Conservation (phyloP, 495 filamentous ascomycete species). For the Neurospora terricola region DNA sequence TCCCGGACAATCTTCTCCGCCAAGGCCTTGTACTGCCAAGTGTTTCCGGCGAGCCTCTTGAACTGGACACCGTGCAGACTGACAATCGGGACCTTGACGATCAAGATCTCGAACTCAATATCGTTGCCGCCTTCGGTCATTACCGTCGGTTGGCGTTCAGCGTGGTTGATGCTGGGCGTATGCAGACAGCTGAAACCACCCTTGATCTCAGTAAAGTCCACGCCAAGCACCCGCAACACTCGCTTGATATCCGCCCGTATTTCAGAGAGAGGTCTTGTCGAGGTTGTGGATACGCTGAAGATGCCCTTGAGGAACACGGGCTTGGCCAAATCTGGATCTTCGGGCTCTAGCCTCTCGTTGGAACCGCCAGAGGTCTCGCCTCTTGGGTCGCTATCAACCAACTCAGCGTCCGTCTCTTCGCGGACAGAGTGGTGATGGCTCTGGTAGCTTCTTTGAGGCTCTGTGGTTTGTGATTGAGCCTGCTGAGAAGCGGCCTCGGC, state of each 20-base stretch:
- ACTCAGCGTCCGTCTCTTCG: slow-evolving; percentile 66
- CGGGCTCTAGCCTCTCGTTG: slow-evolving; percentile 37
- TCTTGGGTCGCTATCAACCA: slow-evolving; percentile 25
- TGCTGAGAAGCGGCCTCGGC: slow-evolving; percentile 33
- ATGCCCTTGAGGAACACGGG: slow-evolving; percentile 95
- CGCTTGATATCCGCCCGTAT: slow-evolving; percentile 90
- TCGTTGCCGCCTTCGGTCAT: slow-evolving; percentile 34
- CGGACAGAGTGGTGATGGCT: slow-evolving; percentile 56
- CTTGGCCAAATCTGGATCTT: slow-evolving; percentile 59
- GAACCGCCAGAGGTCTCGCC: slow-evolving; percentile 40
- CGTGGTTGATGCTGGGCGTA: slow-evolving; percentile 70
- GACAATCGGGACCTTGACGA: slow-evolving; percentile 94
- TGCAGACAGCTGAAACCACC: slow-evolving; percentile 88
- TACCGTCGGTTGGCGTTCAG: neutral
- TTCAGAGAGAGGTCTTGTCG: slow-evolving; percentile 71
- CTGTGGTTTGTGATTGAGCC: slow-evolving; percentile 6
- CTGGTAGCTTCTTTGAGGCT: slow-evolving; percentile 18
- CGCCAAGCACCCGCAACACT: slow-evolving; percentile 76
- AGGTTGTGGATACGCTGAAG: slow-evolving; percentile 95
- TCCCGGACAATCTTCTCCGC: slow-evolving; percentile 89
- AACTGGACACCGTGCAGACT: slow-evolving; percentile 94
- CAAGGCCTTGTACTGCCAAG: slow-evolving; percentile 98
- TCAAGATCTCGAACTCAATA: slow-evolving; percentile 91
- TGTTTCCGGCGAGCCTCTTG: slow-evolving; percentile 90
- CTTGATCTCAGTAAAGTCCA: slow-evolving; percentile 84